These are phyloP conservation scores for Nasturtium officinale DNA, from an alignment of 345 rosid species.

Conservation along the genomic window DNA sequence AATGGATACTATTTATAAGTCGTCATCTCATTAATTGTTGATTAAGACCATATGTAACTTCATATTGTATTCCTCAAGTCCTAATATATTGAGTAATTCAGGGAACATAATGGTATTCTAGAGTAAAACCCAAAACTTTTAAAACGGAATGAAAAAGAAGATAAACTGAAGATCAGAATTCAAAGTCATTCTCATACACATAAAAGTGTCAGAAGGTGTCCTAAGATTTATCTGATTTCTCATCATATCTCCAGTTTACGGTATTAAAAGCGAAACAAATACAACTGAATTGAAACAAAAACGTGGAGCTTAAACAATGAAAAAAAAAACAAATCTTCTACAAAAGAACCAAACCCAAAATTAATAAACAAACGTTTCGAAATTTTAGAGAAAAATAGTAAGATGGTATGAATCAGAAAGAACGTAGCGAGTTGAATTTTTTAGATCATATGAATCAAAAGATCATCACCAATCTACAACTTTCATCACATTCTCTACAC, in stretches of 20 bases:
- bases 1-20: too few relatives aligned
- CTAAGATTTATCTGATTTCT: conserved; percentile 54
- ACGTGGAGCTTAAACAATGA: neutral
- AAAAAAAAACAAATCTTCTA: too few relatives aligned
- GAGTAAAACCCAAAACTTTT: neutral
- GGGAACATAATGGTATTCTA: too few relatives aligned
- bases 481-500: conserved; percentile 39
- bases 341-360: neutral
- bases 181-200: conserved; percentile 59
- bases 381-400: neutral
- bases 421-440: conserved; percentile 46
- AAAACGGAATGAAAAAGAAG: neutral
- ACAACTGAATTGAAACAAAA: neutral
- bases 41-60: neutral
- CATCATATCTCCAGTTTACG: conserved; percentile 42
- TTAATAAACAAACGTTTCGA: neutral
- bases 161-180: conserved; percentile 50
- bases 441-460: conserved; percentile 37
- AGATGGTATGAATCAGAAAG: conserved; percentile 39
- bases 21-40: too few relatives aligned
- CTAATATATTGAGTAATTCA: neutral
- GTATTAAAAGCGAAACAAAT: neutral
- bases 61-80: too few relatives aligned
- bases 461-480: conserved; percentile 41
- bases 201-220: conserved; percentile 65